Base-by-base conservation (phyloP, 202 grass and related monocot genomes). In the Brachypodium distachyon region DNA sequence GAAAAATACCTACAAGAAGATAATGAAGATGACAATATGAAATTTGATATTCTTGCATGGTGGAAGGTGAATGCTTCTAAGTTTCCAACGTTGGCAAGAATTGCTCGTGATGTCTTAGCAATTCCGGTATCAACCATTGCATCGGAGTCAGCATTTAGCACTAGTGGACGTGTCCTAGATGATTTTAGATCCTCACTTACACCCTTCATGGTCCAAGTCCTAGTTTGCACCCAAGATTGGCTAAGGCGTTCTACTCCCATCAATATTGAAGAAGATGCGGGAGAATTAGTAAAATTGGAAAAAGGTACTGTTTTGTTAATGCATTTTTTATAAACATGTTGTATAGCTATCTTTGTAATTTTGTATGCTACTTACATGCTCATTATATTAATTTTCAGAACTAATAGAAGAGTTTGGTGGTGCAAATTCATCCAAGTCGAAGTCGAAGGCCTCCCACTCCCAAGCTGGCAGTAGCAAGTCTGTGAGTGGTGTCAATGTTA, bases 21-120 rank as follows among this genome's bases (percentile, higher is more conserved):
- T 7, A 12, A 0, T 13, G 28, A 67, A 27, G 62, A 37, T 0
- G n/a, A 58, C 13, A 33, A 69, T 1, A 44, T n/a, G 1, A 44
- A 46, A 7, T 37, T 69, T 70, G 64, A 80, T 19, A 80, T 80
- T 11, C 33, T 80, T 13, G 33, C 2, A 17, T 81, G 77, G 64
- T 81, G 65, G 77, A 81, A 53, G 48, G 0, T 14, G 1, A 29
- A 80, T 60, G 34, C 13, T 4, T 17, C 21, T 4, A 27, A 28
- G 19, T 71, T 69, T 21, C 64, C 23, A 1, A 25, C 60, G 22
- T 19, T 80, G 7, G 25, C 77, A 46, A 10, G 5, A 6, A 32
- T 81, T 22, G 64, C 64, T 21, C 40, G 29, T 14, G 64, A 70
- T 80, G 61, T 70, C 9, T 14, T 80, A 12, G n/a, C 63, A 7